phyloP scores from a whole-genome alignment of 2,329 filamentous ascomycete species.

The Diaporthe capsici region DNA sequence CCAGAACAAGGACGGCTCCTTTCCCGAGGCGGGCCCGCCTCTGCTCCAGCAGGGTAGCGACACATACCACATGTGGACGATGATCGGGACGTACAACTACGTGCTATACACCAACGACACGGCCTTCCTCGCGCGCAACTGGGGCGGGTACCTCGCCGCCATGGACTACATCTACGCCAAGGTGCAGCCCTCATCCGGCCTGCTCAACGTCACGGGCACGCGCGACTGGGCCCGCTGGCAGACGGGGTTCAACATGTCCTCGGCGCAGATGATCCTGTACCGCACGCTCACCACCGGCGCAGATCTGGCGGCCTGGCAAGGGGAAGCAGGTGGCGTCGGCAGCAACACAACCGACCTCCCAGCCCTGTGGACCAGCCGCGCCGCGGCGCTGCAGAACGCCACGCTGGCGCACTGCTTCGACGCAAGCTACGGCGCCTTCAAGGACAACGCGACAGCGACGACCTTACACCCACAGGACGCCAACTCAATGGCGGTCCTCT shows the following conservation, averaged over 20 bases:
- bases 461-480: constrained; percentile 72
- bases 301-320: constrained; percentile 62
- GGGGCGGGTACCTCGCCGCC: constrained; percentile 50
- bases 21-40: constrained; percentile 66
- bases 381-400: constrained; percentile 57
- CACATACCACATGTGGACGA: constrained; percentile 56
- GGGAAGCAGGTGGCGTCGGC: constrained; percentile 45
- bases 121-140: constrained; percentile 50
- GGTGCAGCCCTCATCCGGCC: constrained; percentile 48
- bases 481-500: constrained; percentile 69
- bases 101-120: constrained; percentile 66
- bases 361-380: constrained; percentile 56
- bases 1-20: constrained; percentile 56
- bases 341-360: constrained; percentile 51
- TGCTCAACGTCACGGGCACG: constrained; percentile 64
- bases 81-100: constrained; percentile 70
- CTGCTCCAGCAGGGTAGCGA: constrained; percentile 53
- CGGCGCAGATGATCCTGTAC: constrained; percentile 68
- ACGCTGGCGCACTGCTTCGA: constrained; percentile 67
- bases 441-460: constrained; percentile 65
- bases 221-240: constrained; percentile 66
- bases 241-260: constrained; percentile 63
- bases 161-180: constrained; percentile 49
- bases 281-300: constrained; percentile 68
- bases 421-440: constrained; percentile 62